These are phyloP conservation scores for Zea luxurians DNA, from an alignment of 176 grass and related monocot species.

Conservation along the genomic window DNA sequence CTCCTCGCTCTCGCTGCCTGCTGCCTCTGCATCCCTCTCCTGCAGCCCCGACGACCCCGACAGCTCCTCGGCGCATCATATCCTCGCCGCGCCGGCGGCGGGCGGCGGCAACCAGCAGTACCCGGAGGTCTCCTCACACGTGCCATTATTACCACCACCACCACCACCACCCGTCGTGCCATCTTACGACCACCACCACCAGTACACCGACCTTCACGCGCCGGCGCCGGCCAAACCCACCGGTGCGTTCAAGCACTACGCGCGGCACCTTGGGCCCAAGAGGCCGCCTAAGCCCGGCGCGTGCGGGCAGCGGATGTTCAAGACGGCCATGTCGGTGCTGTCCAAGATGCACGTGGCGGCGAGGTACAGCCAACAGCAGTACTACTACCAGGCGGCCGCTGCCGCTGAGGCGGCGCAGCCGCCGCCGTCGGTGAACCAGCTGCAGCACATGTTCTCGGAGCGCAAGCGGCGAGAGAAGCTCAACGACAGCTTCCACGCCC, in stretches of 20 bases:
- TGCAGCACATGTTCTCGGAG: conserved; percentile 88
- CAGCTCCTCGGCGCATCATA: too few relatives aligned
- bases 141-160: too few relatives aligned
- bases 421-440: conserved; percentile 50
- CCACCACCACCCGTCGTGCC: background rate
- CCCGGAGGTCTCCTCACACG: too few relatives aligned
- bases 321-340: conserved; percentile 47
- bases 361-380: conserved; percentile 9
- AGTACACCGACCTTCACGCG: background rate
- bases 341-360: conserved; percentile 37
- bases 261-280: conserved; percentile 33
- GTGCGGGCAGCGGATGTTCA: conserved; percentile 63
- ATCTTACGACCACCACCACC: background rate
- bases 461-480: conserved; percentile 79
- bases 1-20: conserved; percentile 26
- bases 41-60: too few relatives aligned
- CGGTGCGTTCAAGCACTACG: conserved; percentile 57
- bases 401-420: background rate
- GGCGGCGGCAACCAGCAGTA: too few relatives aligned
- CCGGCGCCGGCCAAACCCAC: background rate
- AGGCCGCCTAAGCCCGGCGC: conserved; percentile 5
- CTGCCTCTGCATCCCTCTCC: too few relatives aligned
- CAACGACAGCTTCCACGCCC: conserved; percentile 75
- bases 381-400: conserved; percentile 1
- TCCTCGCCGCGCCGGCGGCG: too few relatives aligned